Percentiles rank a stretch among this genome's conserved stretches.
These are phyloP conservation scores for Chionographis japonica DNA, from an alignment of 106 monocot species.

Conservation along the genomic window DNA sequence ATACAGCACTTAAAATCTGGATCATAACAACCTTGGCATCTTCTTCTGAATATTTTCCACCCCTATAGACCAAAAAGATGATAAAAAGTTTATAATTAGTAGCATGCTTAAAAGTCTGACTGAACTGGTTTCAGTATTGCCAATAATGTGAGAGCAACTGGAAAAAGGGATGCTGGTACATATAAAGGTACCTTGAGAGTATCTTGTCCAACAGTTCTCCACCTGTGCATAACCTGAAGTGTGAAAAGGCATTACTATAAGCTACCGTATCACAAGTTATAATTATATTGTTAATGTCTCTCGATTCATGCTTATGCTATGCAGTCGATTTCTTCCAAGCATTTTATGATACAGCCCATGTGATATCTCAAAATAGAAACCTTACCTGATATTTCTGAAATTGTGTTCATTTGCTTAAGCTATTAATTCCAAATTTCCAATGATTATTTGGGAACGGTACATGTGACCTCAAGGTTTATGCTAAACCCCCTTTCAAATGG, in stretches of 20 bases:
- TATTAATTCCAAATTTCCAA: too few species aligned
- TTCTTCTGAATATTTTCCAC: constrained; percentile 90
- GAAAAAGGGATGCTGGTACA: neutral
- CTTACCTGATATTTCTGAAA: too few species aligned
- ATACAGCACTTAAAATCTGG: constrained; percentile 76
- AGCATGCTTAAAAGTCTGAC: neutral
- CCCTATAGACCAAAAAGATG: constrained; percentile 35
- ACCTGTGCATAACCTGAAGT: constrained; percentile 87
- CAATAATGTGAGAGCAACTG: neutral
- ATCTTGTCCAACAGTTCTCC: constrained; percentile 93
- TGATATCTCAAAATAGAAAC: too few species aligned
- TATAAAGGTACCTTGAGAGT: constrained; percentile 64
- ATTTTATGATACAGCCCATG: too few species aligned
- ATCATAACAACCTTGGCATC: constrained; percentile 83
- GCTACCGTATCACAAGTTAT: neutral
- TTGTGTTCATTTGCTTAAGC: too few species aligned
- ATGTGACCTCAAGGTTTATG: too few species aligned
- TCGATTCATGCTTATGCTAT: too few species aligned
- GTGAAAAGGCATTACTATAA: neutral
- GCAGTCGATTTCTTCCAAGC: too few species aligned
- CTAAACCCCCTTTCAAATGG: too few species aligned
- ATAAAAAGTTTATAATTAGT: neutral
- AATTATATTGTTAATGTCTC: neutral
- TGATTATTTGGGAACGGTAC: too few species aligned
- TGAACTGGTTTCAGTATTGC: neutral